phyloP scores from a whole-genome alignment of 1,139 yeast species.

The Sugiyamaella novakii region DNA sequence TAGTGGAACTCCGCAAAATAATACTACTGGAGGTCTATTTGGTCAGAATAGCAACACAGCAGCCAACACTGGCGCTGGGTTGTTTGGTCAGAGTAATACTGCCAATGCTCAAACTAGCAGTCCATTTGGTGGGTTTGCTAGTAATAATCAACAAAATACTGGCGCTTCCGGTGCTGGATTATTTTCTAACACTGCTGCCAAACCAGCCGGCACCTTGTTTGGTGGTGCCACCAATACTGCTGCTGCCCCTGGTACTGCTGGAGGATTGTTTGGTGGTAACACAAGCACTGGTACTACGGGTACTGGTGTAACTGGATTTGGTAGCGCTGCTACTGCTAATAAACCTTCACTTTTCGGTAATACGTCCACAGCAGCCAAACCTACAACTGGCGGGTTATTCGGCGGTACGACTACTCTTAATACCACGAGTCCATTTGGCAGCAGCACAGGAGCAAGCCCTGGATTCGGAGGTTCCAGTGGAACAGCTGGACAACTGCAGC shows the following conservation, averaged over 20 bases:
- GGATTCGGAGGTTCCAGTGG: slow-evolving; percentile 16
- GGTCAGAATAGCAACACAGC: slow-evolving; percentile 14
- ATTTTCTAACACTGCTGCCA: slow-evolving; percentile 35
- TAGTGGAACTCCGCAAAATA: slow-evolving; percentile 2
- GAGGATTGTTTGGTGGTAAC: slow-evolving; percentile 37
- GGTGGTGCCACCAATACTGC: slow-evolving; percentile 37
- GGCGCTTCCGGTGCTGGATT: slow-evolving; percentile 36
- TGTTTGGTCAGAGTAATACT: slow-evolving; percentile 36
- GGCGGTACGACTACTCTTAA: slow-evolving; percentile 36
- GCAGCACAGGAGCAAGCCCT: background rate
- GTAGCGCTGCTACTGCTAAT: slow-evolving; percentile 9
- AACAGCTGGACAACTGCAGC: slow-evolving; percentile 17
- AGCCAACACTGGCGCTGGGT: slow-evolving; percentile 38
- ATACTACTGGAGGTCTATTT: slow-evolving; percentile 21
- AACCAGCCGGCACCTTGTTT: slow-evolving; percentile 38
- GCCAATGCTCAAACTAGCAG: slow-evolving; percentile 18
- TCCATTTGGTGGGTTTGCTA: slow-evolving; percentile 11
- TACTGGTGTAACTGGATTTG: slow-evolving; percentile 7
- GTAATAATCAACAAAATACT: slow-evolving; percentile 13
- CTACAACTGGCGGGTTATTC: slow-evolving; percentile 34
- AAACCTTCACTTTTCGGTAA: slow-evolving; percentile 25
- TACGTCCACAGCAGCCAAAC: slow-evolving; percentile 26
- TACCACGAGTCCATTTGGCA: slow-evolving; percentile 31
- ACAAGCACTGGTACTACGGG: slow-evolving; percentile 20
- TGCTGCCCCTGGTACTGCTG: slow-evolving; percentile 28